Conservation (phyloP, 2,329 filamentous ascomycete species). For the Plenodomus tracheiphilus region DNA sequence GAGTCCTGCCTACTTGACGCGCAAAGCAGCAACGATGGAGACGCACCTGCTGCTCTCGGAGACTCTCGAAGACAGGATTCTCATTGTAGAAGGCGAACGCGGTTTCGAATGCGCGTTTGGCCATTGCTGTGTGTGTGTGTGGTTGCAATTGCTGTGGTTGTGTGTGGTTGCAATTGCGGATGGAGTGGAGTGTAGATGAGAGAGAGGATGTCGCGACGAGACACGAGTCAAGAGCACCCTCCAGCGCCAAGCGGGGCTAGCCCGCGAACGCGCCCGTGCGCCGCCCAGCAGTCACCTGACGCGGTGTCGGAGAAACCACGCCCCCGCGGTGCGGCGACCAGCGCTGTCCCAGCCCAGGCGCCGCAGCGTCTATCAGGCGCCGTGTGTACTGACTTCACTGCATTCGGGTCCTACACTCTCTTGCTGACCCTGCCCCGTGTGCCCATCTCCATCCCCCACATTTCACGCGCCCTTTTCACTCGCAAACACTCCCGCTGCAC, state of each 20-base stretch:
- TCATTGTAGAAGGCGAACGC: slow-evolving; percentile 14
- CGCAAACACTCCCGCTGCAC: neutral
- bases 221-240: too few species aligned
- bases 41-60: slow-evolving; percentile 26
- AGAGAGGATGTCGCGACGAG: slow-evolving; percentile 7
- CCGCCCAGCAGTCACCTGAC: slow-evolving; percentile 2
- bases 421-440: neutral
- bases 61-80: slow-evolving; percentile 16
- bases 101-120: slow-evolving; percentile 18
- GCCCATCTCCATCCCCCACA: neutral
- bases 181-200: slow-evolving; percentile 8
- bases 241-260: neutral
- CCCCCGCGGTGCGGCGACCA: neutral
- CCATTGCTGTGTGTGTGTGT: slow-evolving; percentile 13
- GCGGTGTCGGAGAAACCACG: slow-evolving; percentile 5
- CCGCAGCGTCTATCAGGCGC: slow-evolving; percentile 7
- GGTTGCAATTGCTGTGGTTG: slow-evolving; percentile 4
- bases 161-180: slow-evolving; percentile 11
- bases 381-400: slow-evolving; percentile 16
- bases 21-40: slow-evolving; percentile 3
- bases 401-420: neutral
- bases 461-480: neutral
- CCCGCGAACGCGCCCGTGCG: slow-evolving; percentile 1
- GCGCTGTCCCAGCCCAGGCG: slow-evolving; percentile 7
- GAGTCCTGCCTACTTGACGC: slow-evolving; percentile 5